A percentile compares a stretch with the other conserved stretches of the same genome.
These are phyloP conservation scores for Sugiyamaella castrensis DNA, from an alignment of 1,139 yeast genomes.

Conservation along the genomic window DNA sequence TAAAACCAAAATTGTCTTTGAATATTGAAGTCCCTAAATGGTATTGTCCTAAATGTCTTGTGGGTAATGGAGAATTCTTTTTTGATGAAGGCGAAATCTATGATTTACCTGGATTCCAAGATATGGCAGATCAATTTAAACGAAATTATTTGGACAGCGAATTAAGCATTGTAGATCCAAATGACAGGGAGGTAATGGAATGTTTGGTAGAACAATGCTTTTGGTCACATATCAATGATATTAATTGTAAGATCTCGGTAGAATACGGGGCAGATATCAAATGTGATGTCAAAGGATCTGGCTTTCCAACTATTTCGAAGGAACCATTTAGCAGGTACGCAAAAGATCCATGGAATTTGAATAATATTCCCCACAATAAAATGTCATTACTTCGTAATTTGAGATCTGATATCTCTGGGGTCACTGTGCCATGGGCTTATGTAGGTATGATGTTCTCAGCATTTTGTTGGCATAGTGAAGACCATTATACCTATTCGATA, in stretches of 20 bases:
- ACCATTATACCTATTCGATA: slow-evolving; percentile 64
- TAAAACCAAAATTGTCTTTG: slow-evolving; percentile 41
- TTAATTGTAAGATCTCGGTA: slow-evolving; percentile 42
- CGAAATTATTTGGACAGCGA: slow-evolving; percentile 45
- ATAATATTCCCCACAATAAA: slow-evolving; percentile 58
- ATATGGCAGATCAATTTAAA: slow-evolving; percentile 53
- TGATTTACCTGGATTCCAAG: slow-evolving; percentile 56
- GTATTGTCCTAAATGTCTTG: slow-evolving; percentile 78
- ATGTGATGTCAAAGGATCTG: slow-evolving; percentile 48
- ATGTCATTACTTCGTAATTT: slow-evolving; percentile 50
- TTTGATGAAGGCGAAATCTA: slow-evolving; percentile 74
- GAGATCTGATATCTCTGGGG: slow-evolving; percentile 45
- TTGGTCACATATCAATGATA: slow-evolving; percentile 42
- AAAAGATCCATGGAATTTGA: slow-evolving; percentile 66
- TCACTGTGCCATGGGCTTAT: slow-evolving; percentile 49
- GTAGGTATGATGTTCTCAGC: slow-evolving; percentile 69
- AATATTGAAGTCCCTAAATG: slow-evolving; percentile 49
- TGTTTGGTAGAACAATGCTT: slow-evolving; percentile 35
- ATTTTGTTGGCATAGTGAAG: slow-evolving; percentile 73
- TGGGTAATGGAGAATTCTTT: slow-evolving; percentile 88
- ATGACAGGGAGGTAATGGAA: slow-evolving; percentile 23
- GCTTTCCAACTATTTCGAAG: slow-evolving; percentile 45
- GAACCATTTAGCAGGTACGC: slow-evolving; percentile 35
- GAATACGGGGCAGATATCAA: slow-evolving; percentile 50
- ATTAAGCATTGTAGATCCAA: slow-evolving; percentile 39